Percentiles rank a stretch among this genome's conserved stretches.
Conservation (phyloP, 169 alveolate genomes). For the Plasmodium adleri region DNA sequence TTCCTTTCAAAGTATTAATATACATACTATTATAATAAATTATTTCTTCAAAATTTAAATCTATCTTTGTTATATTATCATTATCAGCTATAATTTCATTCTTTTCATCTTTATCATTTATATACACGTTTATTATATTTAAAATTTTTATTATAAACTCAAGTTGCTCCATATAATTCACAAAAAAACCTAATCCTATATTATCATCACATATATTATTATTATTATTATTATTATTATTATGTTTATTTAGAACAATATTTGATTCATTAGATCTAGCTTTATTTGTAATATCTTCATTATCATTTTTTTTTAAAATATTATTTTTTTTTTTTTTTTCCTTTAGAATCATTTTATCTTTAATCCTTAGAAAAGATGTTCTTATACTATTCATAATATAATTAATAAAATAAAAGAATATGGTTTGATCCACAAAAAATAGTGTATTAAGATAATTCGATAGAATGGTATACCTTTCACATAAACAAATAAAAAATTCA, state of each 20-base stretch:
- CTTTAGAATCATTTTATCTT: not conserved
- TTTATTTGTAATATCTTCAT: not conserved
- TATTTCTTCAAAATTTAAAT: slow-evolving; percentile 40
- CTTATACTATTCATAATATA: slow-evolving; percentile 1
- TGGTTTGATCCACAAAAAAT: not conserved
- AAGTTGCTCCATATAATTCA: slow-evolving; percentile 2
- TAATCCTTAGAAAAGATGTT: slow-evolving; percentile 2
- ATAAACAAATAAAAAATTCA: slow-evolving; percentile 41
- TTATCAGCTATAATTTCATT: not conserved
- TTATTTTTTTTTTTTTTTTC: not conserved
- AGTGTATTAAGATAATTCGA: slow-evolving; percentile 6
- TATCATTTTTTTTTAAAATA: not conserved
- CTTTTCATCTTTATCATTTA: slow-evolving; percentile 1
- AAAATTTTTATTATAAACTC: slow-evolving; percentile 12
- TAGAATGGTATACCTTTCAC: slow-evolving; percentile 16
- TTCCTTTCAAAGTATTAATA: slow-evolving; percentile 11
- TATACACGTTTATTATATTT: not conserved
- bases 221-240: not conserved
- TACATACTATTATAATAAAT: slow-evolving; percentile 24
- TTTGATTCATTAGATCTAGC: not conserved
- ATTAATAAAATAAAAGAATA: slow-evolving; percentile 17
- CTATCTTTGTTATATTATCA: not conserved
- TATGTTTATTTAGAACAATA: not conserved
- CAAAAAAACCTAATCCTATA: not conserved
- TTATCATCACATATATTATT: not conserved